Percentiles rank a stretch among this genome's conserved stretches.
These are phyloP conservation scores for Phanerodontia chrysosporium DNA, from an alignment of 768 basidiomycete genomes.

Conservation along the genomic window DNA sequence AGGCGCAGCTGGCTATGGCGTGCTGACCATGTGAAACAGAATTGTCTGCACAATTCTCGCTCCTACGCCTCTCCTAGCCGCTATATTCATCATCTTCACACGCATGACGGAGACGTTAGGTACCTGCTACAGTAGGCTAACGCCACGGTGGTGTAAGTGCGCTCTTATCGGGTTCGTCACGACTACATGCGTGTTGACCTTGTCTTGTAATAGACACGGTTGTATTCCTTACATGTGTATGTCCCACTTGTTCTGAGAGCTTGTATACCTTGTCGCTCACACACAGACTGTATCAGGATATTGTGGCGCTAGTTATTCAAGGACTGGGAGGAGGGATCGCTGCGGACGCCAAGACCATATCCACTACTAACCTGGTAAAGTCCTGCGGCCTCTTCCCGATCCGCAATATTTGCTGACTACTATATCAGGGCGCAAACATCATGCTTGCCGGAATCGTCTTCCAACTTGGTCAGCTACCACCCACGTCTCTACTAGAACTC, in stretches of 20 bases:
- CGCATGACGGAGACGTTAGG: conserved; percentile 44
- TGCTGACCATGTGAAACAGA: conserved; percentile 10
- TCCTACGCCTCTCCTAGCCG: conserved; percentile 56
- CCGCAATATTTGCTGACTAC: background rate
- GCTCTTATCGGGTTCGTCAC: background rate
- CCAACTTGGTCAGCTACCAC: conserved; percentile 39
- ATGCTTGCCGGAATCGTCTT: conserved; percentile 65
- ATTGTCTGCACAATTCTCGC: conserved; percentile 43
- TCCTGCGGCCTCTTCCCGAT: background rate
- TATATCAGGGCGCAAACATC: conserved; percentile 40
- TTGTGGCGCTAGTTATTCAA: conserved; percentile 58
- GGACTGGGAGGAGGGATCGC: conserved; percentile 60
- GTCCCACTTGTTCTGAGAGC: background rate
- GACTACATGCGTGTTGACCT: too few species aligned
- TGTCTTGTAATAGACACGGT: conserved; percentile 26
- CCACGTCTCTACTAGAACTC: background rate
- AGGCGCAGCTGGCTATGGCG: background rate
- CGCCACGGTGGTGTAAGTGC: conserved; percentile 26
- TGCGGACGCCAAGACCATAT: conserved; percentile 17
- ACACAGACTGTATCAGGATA: conserved; percentile 34
- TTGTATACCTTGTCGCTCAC: background rate
- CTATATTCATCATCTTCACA: conserved; percentile 51
- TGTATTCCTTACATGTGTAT: conserved; percentile 28
- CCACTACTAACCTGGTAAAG: conserved; percentile 19
- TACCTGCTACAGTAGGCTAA: conserved; percentile 44